phyloP scores from a whole-genome alignment of 2,329 filamentous ascomycete species.

The Aureobasidium sp. region DNA sequence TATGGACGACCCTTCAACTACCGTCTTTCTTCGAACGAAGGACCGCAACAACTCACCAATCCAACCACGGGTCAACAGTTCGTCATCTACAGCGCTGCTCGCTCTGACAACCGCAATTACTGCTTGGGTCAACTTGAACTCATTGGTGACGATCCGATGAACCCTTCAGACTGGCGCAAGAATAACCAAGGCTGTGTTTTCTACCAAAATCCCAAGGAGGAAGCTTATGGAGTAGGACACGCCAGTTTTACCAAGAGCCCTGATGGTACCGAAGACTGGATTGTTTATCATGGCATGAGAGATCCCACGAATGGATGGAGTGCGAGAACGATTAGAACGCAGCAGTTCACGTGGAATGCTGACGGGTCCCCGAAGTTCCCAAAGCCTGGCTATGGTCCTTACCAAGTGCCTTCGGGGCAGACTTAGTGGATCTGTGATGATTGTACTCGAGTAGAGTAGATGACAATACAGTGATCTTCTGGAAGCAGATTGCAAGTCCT shows the following conservation, averaged over 20 bases:
- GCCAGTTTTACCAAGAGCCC: slow-evolving; percentile 43
- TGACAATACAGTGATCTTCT: background rate
- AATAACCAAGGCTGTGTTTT: slow-evolving; percentile 40
- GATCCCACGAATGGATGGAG: slow-evolving; percentile 41
- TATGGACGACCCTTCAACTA: slow-evolving; percentile 40
- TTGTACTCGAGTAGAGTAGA: background rate
- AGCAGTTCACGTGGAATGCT: slow-evolving; percentile 42
- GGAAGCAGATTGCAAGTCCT: background rate
- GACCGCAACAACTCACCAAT: slow-evolving; percentile 42
- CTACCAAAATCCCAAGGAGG: slow-evolving; percentile 39
- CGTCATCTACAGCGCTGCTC: slow-evolving; percentile 42
- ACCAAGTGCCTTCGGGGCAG: slow-evolving; percentile 31
- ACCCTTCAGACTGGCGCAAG: slow-evolving; percentile 41
- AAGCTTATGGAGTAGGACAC: slow-evolving; percentile 43
- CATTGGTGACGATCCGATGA: slow-evolving; percentile 42
- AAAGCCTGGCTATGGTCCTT: slow-evolving; percentile 42
- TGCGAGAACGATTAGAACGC: slow-evolving; percentile 41
- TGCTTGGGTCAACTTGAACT: slow-evolving; percentile 45
- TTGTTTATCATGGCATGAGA: slow-evolving; percentile 47
- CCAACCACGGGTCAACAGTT: slow-evolving; percentile 40
- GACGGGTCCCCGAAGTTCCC: slow-evolving; percentile 42
- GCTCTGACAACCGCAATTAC: slow-evolving; percentile 46
- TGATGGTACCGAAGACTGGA: slow-evolving; percentile 41
- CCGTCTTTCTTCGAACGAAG: slow-evolving; percentile 43
- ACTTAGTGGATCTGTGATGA: background rate